phyloP scores from a whole-genome alignment of 176 grass and related monocot species.

The Bolboschoenus planiculmis region DNA sequence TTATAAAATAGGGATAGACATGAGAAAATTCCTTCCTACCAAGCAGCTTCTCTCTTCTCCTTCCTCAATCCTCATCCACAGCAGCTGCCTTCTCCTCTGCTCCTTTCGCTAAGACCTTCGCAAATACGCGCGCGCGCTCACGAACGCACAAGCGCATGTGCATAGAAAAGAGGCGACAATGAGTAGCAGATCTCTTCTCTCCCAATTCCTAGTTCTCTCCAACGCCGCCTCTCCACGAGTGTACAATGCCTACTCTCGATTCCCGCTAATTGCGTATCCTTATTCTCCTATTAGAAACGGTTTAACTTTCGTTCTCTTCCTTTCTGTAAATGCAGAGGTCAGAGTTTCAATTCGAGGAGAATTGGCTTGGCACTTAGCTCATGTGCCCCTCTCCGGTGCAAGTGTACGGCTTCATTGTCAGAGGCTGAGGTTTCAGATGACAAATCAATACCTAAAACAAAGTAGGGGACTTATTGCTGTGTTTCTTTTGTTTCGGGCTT shows the following conservation, averaged over 20 bases:
- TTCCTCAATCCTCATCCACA: conserved; percentile 13
- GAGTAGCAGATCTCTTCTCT: conserved; percentile 31
- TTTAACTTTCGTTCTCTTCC: neutral
- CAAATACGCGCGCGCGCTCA: neutral
- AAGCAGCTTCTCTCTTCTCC: neutral
- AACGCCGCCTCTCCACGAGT: conserved; percentile 3
- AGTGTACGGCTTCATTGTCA: conserved; percentile 28
- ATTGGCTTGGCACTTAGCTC: conserved; percentile 11
- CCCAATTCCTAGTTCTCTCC: conserved; percentile 29
- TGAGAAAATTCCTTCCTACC: no score
- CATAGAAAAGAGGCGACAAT: neutral
- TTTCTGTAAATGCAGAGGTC: conserved; percentile 6
- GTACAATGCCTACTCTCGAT: neutral
- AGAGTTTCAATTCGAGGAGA: conserved; percentile 8
- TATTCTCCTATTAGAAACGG: neutral
- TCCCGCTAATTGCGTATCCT: neutral
- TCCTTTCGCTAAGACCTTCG: neutral
- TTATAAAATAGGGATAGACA: no score
- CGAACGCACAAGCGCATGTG: neutral
- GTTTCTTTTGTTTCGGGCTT: conserved; percentile 2
- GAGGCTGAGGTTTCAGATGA: conserved; percentile 3
- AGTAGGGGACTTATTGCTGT: neutral
- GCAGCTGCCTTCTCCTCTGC: neutral
- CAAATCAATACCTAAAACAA: conserved; percentile 5
- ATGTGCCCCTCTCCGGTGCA: conserved; percentile 15